Evolutionary conservation across 2,329 filamentous ascomycete species (phyloP).

Genomic region (Penicillium thymicola): DNA sequence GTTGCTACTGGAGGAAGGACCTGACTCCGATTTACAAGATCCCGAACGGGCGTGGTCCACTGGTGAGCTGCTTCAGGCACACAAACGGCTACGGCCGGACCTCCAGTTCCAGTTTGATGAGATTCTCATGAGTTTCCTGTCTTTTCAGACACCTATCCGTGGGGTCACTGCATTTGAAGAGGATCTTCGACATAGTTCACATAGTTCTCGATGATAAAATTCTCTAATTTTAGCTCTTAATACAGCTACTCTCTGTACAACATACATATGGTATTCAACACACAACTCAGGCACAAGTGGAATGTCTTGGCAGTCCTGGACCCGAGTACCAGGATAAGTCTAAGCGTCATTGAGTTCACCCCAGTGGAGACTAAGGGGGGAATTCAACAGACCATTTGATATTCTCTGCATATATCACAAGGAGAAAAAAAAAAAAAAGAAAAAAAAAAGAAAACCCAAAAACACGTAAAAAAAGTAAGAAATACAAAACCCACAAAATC

Average conservation of each 20-base stretch:
- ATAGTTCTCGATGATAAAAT: neutral
- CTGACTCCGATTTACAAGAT: conserved; percentile 35
- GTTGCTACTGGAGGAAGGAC: conserved; percentile 39
- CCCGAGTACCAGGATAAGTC: conserved; percentile 17
- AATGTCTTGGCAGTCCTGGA: conserved; percentile 13
- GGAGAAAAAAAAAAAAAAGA: neutral
- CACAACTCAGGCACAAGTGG: neutral
- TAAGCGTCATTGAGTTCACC: conserved; percentile 20
- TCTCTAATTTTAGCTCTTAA: neutral
- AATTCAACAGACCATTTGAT: neutral
- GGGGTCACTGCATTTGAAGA: conserved; percentile 35
- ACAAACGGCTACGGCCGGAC: conserved; percentile 36
- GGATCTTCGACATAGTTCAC: conserved; percentile 21
- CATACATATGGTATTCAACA: neutral
- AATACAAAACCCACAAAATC: neutral
- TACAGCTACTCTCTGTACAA: neutral
- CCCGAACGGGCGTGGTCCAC: conserved; percentile 38
- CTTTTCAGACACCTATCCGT: conserved; percentile 31
- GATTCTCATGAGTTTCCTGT: conserved; percentile 37
- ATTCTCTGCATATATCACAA: neutral
- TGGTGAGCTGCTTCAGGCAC: conserved; percentile 35
- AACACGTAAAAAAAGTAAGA: neutral
- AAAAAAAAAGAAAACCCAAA: too few relatives aligned
- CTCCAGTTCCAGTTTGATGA: conserved; percentile 42
- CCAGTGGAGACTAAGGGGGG: neutral